phyloP scores from a whole-genome alignment of 805 yeast genomes.

The Sungouiella thailandica region DNA sequence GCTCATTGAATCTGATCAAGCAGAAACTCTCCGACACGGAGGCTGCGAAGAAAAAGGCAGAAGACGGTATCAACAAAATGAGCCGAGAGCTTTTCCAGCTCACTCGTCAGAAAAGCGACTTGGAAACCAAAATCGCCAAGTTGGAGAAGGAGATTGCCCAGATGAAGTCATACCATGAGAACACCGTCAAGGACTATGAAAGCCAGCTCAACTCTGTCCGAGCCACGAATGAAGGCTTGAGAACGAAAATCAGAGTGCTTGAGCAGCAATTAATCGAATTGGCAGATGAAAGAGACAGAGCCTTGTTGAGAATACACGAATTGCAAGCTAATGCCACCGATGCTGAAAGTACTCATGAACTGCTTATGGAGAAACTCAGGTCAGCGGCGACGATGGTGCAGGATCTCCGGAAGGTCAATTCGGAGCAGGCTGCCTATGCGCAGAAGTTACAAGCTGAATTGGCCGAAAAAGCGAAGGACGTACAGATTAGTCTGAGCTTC shows the following conservation, averaged over 20 bases:
- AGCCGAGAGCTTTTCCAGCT: slow-evolving; percentile 71
- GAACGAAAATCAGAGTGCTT: slow-evolving; percentile 15
- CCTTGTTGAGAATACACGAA: slow-evolving; percentile 9
- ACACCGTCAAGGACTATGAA: slow-evolving; percentile 20
- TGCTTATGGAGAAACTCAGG: slow-evolving; percentile 38
- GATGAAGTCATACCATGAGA: slow-evolving; percentile 29
- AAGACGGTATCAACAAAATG: slow-evolving; percentile 88
- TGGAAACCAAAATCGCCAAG: slow-evolving; percentile 38
- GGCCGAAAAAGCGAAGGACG: background rate
- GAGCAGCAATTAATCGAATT: slow-evolving; percentile 5
- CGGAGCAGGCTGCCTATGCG: background rate
- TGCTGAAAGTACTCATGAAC: slow-evolving; percentile 27
- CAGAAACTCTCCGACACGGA: slow-evolving; percentile 28
- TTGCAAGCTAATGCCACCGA: slow-evolving; percentile 22
- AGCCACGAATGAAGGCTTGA: slow-evolving; percentile 20
- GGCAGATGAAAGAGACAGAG: background rate
- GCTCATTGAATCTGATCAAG: slow-evolving; percentile 23
- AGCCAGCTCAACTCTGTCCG: slow-evolving; percentile 16
- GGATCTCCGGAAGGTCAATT: slow-evolving; percentile 24
- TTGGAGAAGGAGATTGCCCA: slow-evolving; percentile 38
- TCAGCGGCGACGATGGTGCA: slow-evolving; percentile 31
- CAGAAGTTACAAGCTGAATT: background rate
- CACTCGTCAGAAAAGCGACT: slow-evolving; percentile 51
- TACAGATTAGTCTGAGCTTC: background rate
- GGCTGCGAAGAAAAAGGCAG: slow-evolving; percentile 58